Evolutionary conservation across 257 asterid species (phyloP).

Genomic region (Nicotiana knightiana): DNA sequence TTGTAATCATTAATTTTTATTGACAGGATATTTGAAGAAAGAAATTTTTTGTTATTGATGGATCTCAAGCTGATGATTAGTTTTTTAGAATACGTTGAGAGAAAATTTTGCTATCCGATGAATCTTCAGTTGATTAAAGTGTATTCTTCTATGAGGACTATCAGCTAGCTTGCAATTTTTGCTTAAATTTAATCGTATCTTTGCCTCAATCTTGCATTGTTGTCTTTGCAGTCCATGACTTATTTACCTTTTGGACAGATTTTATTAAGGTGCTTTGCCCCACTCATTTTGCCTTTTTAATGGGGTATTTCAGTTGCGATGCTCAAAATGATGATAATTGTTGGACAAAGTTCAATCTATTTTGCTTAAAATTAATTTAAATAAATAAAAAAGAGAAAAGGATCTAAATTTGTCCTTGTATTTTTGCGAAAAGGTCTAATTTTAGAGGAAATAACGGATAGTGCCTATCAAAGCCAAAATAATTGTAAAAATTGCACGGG

Average conservation of each 20-base stretch:
- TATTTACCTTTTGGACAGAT: background rate
- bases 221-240: background rate
- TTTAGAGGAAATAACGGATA: too few species aligned
- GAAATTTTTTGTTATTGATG: background rate
- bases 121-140: background rate
- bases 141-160: background rate
- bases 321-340: background rate
- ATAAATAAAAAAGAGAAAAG: too few species aligned
- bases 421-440: too few species aligned
- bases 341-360: background rate
- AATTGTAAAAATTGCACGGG: too few species aligned
- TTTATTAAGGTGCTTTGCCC: background rate
- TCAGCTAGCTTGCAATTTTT: background rate
- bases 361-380: too few species aligned
- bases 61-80: background rate
- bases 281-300: background rate
- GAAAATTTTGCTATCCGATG: background rate
- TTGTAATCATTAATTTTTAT: conserved; percentile 2
- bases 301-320: background rate
- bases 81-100: background rate
- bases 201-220: background rate
- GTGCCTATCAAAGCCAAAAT: too few species aligned
- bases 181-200: background rate
- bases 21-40: background rate
- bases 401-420: too few species aligned